Base-by-base conservation (phyloP, 345 rosid genomes). In the Eutrema heterophyllum region DNA sequence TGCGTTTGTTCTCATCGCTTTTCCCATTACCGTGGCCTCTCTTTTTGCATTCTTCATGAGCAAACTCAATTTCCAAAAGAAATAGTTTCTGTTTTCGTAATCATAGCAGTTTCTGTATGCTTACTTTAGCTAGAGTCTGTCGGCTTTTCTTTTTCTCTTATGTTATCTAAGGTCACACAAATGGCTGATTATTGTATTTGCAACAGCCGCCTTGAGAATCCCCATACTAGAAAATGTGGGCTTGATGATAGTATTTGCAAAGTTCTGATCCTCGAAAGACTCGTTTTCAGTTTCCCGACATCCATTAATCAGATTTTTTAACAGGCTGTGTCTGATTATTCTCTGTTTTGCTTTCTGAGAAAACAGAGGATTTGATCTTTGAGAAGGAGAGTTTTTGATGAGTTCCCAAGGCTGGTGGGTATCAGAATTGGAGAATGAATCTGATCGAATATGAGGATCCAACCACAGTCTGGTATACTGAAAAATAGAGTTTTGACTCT, bases 11-110 rank as follows among this genome's bases (percentile, higher is more conserved):
- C 77, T 78, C 35, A 18, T 71, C 7, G 74, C 76, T n/a, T 81
- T 32, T 29, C 82, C 81, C 0, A 35, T 74, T 43, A 30, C 14
- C 0, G 24, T 78, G 16, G 84, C 84, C 0, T 78, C 71, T 51
- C 77, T 81, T 67, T 81, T 74, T 57, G 78, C 82, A 0, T 66
- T 68, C 11, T 70, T 64, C 68, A 75, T 74, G 38, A 62, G 68
- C 15, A 81, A 74, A 78, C 58, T 81, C 53, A 81, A 74, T 61
- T 81, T 81, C 68, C 84, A 78, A 73, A 81, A 75, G 80, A 74
- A 76, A 12, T 78, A 15, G 75, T 59, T 35, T 64, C 0, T 63
- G 40, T n/a, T n/a, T 18, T 35, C 12, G 18, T 46, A 56, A 30
- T 41, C 45, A 43, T n/a, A n/a, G n/a, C n/a, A n/a, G n/a, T n/a